Evolutionary conservation across 208 protist genomes (phyloP).

Genomic region (Acanthamoeba culbertsoni): DNA sequence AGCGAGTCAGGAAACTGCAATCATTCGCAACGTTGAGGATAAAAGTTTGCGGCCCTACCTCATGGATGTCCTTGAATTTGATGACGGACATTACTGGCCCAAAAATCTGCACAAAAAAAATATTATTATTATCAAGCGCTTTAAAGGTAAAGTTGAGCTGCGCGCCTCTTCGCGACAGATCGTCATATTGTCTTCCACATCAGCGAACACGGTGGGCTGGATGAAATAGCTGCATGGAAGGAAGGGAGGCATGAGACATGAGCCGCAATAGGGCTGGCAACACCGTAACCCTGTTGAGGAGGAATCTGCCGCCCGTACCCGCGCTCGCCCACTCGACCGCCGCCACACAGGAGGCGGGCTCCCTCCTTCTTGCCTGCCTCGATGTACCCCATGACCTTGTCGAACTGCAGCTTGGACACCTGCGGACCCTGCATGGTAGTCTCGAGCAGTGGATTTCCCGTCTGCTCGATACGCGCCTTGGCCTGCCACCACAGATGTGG

Average conservation of each 20-base stretch:
- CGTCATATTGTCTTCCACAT: slow-evolving; percentile 21
- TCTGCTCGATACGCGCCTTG: slow-evolving; percentile 4
- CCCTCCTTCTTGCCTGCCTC: slow-evolving; percentile 47
- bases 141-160: no score
- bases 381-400: slow-evolving; percentile 59
- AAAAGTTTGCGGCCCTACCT: neutral
- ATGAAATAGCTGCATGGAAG: neutral
- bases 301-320: neutral
- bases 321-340: neutral
- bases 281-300: neutral
- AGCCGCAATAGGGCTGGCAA: neutral
- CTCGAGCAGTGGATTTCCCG: neutral
- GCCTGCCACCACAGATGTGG: neutral
- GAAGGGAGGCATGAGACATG: neutral
- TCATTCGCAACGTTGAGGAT: neutral
- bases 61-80: slow-evolving; percentile 19
- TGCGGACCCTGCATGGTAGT: neutral
- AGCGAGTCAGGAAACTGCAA: neutral
- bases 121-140: no score
- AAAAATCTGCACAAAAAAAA: neutral
- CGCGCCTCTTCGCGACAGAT: slow-evolving; percentile 34
- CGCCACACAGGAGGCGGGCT: neutral
- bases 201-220: slow-evolving; percentile 37
- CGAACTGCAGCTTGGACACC: slow-evolving; percentile 61
- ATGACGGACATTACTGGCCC: slow-evolving; percentile 1